Evolutionary conservation across 2,329 filamentous ascomycete species (phyloP), one percentile per base, ranked within the genome.

Genomic region (Xylariaceae sp.): DNA sequence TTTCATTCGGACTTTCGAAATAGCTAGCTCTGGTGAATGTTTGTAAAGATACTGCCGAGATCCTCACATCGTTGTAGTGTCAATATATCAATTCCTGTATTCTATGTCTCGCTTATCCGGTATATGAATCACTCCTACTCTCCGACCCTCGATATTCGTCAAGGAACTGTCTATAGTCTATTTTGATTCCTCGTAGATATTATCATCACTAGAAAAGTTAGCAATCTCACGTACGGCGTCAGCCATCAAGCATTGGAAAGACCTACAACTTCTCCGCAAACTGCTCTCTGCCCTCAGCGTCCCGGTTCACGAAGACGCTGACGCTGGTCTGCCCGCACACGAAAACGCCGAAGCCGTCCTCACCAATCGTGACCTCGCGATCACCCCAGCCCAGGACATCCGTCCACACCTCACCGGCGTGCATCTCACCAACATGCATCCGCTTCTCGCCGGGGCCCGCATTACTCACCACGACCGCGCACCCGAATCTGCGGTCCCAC

Each of bases 391-490:
- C 76, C 35, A 81, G 63, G 1, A 86, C 61, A 58, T 87, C 81
- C 0, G 76, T 79, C 81, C 82, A 86, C 22, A 65, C 63, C 62
- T 85, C 77, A 0, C 78, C 79, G 0, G 69, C 68, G 52, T 82
- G 78, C 52, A 65, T 64, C 44, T 72, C 65, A 2, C 82, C 83
- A 3, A 85, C 77, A 32, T 73, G 73, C 81, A 86, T 86, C 41
- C 70, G 67, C 62, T 83, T 83, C 45, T 66, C 63, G 6, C 66
- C 65, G 9, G 67, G 60, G 2, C 64, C 65, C 3, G 68, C 67
- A 39, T 76, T 79, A 57, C 74, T 80, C 52, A 83, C 66, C 9
- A 84, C 65, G 19, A 73, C 76, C 22, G 77, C 78, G 34, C 76
- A 67, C 2, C 78, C 78, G 33, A 57, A 68, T n/a, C 64, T 59